Base-by-base conservation (phyloP, 129 eudicot genomes). In the Tanacetum coccineum region DNA sequence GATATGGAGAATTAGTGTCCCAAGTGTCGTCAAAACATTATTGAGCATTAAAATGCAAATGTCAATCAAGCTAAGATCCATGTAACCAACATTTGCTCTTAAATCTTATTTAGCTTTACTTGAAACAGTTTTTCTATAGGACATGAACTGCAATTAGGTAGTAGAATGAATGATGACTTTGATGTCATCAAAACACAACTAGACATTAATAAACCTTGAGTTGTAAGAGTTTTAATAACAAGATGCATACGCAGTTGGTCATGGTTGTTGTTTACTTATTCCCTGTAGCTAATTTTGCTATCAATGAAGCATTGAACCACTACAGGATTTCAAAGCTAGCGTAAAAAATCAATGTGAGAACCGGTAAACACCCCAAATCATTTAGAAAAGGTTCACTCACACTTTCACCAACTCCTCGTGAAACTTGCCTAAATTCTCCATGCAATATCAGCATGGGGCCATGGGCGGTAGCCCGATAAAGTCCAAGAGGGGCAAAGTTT, bases 181-280 rank as follows among this genome's bases (percentile, higher is more conserved):
- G 22, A 7, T n/a, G n/a, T n/a, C n/a, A n/a, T n/a, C n/a, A 22
- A 22, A 22, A 22, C 25, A 22, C 25, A 22, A 22, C 25, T 22
- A 22, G 25, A 22, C 25, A 22, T 22, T 22, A 22, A 22, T 22
- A 22, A 22, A 22, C 1, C 25, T 22, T 22, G 25, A 22, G 67
- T 59, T 70, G 59, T 21, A 59, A 46, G 18, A 15, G 36, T 58
- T 25, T 70, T 48, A n/a, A 45, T 25, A 70, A 46, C 28, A 59
- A 47, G 39, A 47, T 25, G 59, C 58, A 22, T 22, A 22, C 25
- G 2, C 25, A 22, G 25, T 22, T 22, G 25, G 25, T 22, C 25
- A 22, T 22, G 2, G 25, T 22, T 22, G 25, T 22, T 22, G 2
- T 22, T 22, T 22, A 22, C 25, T 22, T 22, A 22, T 70, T 36